Conservation (phyloP, 139 green algal genomes). For the Marvania coccoides region DNA sequence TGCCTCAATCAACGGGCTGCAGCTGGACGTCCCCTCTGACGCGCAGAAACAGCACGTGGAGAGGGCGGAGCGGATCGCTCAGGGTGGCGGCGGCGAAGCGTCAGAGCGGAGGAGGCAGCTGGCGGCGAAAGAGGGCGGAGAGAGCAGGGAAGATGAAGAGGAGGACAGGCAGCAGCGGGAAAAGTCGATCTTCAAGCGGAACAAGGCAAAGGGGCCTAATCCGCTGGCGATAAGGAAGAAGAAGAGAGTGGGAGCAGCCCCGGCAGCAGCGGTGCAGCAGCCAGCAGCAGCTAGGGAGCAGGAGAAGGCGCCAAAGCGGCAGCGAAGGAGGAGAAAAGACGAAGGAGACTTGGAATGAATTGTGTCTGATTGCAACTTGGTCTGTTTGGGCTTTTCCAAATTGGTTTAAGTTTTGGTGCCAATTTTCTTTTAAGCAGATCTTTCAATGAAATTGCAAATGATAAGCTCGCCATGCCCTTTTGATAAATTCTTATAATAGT, state of each 20-base stretch:
- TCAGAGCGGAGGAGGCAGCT: background rate
- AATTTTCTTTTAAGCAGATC: no score
- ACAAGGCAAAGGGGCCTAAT: conserved; percentile 32
- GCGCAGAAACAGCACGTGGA: conserved; percentile 16
- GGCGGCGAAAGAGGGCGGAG: background rate
- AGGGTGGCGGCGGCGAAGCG: background rate
- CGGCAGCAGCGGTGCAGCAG: background rate
- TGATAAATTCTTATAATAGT: no score
- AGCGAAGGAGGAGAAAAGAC: background rate
- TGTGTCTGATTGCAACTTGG: no score
- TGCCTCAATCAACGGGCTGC: conserved; percentile 34
- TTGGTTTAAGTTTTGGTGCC: no score
- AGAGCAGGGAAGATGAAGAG: background rate
- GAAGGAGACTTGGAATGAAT: background rate
- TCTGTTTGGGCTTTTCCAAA: no score
- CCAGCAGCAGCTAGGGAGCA: background rate
- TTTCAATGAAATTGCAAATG: no score
- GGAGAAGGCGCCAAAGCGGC: background rate
- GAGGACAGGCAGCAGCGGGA: background rate
- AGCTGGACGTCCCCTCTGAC: conserved; percentile 31
- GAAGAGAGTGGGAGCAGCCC: background rate
- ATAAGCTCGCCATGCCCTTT: no score
- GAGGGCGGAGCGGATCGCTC: background rate
- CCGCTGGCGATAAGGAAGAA: conserved; percentile 22
- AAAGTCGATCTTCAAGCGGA: background rate